Base-by-base conservation (phyloP, 1,284 basidiomycete species). In the Termitomyces sp. region DNA sequence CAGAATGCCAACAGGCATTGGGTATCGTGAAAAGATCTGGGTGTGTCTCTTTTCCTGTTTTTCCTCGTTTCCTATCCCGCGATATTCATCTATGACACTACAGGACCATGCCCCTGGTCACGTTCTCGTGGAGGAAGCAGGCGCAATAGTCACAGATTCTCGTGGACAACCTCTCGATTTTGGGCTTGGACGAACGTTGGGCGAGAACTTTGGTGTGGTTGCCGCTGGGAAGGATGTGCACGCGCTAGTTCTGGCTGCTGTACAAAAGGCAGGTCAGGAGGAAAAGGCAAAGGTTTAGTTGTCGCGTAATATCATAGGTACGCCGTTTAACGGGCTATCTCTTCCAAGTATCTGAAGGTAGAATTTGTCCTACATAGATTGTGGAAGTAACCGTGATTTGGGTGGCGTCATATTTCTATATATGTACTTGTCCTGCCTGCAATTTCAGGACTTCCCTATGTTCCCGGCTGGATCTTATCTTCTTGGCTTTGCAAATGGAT, bases 11-110 rank as follows among this genome's bases (percentile, higher is more conserved):
- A 89, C 88, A 6, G 84, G 88, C 13, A 80, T 84, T 14, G 83
- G 82, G 11, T 96, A 95, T 67, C 68, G 75, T 56, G 93, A 96
- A 68, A 96, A 95, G 72, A 94, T 97, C 40, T 97, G 92, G 93
- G 85, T 86, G 52, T 53, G 76, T 65, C 5, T 46, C 34, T 34
- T 48, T 33, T n/a, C 21, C 19, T 49, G 40, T 31, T 34, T 49
- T 40, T 39, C 16, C 19, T 30, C 21, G 28, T 21, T 18, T 14
- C 33, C 5, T 31, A 33, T 19, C 38, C 16, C 46, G 11, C 18
- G 26, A 45, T 5, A 52, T 49, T 48, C 28, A 45, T 49, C 26
- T 6, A 49, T 42, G 24, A 35, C 33, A 48, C 34, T 18, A 53
- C 9, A 74, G 91, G 97, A 99, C 67, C 97, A 98, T 66, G 95